Conservation (phyloP, 2,329 filamentous ascomycete species). For the Pestalotiopsis fici region DNA sequence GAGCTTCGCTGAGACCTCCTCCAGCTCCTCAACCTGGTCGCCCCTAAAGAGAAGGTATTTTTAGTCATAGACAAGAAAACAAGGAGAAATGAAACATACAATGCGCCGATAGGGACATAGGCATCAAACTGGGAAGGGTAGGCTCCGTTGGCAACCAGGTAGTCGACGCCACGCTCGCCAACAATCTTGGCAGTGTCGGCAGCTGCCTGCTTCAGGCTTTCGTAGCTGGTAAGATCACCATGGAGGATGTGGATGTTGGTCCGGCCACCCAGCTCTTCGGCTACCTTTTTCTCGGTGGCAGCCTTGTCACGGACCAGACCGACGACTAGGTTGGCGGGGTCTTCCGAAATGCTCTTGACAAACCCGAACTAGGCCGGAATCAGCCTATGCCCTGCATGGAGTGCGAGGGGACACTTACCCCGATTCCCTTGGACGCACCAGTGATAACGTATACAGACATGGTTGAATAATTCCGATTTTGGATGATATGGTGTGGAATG, state of each 20-base stretch:
- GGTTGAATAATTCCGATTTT: neutral
- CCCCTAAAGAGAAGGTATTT: no score
- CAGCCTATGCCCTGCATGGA: neutral
- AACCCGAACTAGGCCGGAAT: slow-evolving; percentile 45
- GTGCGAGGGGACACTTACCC: slow-evolving; percentile 13
- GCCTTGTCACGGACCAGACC: slow-evolving; percentile 49
- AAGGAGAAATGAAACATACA: slow-evolving; percentile 38
- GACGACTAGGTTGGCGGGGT: slow-evolving; percentile 44
- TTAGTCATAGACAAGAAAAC: no score
- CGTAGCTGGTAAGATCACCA: slow-evolving; percentile 42
- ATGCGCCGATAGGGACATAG: slow-evolving; percentile 27
- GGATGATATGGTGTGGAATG: neutral
- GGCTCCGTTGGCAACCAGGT: slow-evolving; percentile 17
- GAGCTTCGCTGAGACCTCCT: slow-evolving; percentile 8
- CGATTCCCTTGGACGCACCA: slow-evolving; percentile 20
- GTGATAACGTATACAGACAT: slow-evolving; percentile 22
- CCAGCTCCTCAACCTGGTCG: slow-evolving; percentile 9
- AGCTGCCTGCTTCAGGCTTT: slow-evolving; percentile 31
- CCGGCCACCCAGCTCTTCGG: slow-evolving; percentile 35
- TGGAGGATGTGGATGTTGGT: slow-evolving; percentile 47
- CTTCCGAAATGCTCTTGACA: slow-evolving; percentile 43
- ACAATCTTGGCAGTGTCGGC: slow-evolving; percentile 1
- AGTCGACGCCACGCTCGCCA: slow-evolving; percentile 1
- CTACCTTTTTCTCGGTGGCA: slow-evolving; percentile 42
- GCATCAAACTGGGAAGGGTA: slow-evolving; percentile 27